These are phyloP conservation scores for Rhizopogon vulgaris DNA, from an alignment of 768 basidiomycete species.

Conservation along the genomic window DNA sequence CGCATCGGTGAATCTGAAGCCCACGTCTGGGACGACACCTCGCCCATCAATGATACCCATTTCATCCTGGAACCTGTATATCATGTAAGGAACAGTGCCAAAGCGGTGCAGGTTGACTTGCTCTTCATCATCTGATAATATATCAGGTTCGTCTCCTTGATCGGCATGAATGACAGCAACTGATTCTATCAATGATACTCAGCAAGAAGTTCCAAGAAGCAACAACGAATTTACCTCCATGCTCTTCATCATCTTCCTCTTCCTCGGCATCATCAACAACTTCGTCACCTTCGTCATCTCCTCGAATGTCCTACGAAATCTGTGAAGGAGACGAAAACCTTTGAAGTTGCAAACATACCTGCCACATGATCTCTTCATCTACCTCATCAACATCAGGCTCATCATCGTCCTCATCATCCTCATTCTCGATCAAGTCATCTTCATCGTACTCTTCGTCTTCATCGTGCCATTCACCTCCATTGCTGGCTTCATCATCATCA, in stretches of 20 bases:
- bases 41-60: constrained; percentile 32
- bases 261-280: constrained; percentile 42
- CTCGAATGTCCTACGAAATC: constrained; percentile 44
- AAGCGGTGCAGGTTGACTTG: constrained; percentile 24
- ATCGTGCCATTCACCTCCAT: constrained; percentile 55
- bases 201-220: neutral
- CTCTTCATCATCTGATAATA: constrained; percentile 64
- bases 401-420: constrained; percentile 48
- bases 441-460: constrained; percentile 51
- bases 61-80: constrained; percentile 34
- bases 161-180: constrained; percentile 60
- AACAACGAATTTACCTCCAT: constrained; percentile 11
- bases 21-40: constrained; percentile 35
- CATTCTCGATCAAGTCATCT: constrained; percentile 57
- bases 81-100: constrained; percentile 11
- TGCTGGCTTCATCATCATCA: constrained; percentile 43
- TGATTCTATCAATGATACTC: constrained; percentile 27
- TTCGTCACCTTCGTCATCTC: constrained; percentile 31
- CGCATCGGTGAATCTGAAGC: constrained; percentile 51
- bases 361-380: constrained; percentile 52
- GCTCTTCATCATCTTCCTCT: constrained; percentile 57
- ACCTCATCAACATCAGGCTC: constrained; percentile 45
- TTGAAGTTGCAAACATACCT: constrained; percentile 31
- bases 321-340: neutral
- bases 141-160: constrained; percentile 55